phyloP scores from a whole-genome alignment of 2,329 filamentous ascomycete species.

The Aspergillus piperis region DNA sequence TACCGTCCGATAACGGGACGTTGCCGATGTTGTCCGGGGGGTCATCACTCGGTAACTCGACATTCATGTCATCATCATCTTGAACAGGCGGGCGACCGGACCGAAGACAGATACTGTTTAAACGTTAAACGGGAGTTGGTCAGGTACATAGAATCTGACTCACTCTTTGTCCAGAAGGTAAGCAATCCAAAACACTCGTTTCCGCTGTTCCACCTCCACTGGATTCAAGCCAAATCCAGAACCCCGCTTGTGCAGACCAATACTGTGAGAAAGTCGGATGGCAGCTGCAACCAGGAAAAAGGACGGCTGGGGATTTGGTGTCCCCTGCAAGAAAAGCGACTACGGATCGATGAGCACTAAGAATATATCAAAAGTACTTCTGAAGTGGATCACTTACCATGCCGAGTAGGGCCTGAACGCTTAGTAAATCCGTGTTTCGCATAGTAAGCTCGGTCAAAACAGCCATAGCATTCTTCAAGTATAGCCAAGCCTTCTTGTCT shows the following conservation, averaged over 20 bases:
- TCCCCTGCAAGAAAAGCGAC: slow-evolving; percentile 90
- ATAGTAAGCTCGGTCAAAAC: slow-evolving; percentile 91
- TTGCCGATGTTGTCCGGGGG: slow-evolving; percentile 92
- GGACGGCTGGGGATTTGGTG: slow-evolving; percentile 91
- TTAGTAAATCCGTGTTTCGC: slow-evolving; percentile 92
- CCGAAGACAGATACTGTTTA: slow-evolving; percentile 62
- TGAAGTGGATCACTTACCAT: slow-evolving; percentile 59
- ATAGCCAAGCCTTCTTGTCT: slow-evolving; percentile 91
- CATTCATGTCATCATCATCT: slow-evolving; percentile 87
- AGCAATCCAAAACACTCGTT: slow-evolving; percentile 75
- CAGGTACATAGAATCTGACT: slow-evolving; percentile 21
- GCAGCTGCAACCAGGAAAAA: slow-evolving; percentile 90
- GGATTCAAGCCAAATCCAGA: slow-evolving; percentile 91
- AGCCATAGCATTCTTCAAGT: slow-evolving; percentile 94
- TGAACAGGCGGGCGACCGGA: slow-evolving; percentile 72
- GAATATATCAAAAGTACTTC: not conserved
- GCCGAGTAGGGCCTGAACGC: slow-evolving; percentile 88
- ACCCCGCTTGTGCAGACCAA: slow-evolving; percentile 90
- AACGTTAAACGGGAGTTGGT: slow-evolving; percentile 26
- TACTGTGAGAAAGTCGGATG: slow-evolving; percentile 86
- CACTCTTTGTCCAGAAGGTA: slow-evolving; percentile 73
- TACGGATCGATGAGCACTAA: slow-evolving; percentile 24
- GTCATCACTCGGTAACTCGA: slow-evolving; percentile 88
- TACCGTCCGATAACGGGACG: slow-evolving; percentile 82
- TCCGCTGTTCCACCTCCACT: slow-evolving; percentile 88